Conservation (phyloP, 495 filamentous ascomycete species). For the Penicillium longicatenatum region DNA sequence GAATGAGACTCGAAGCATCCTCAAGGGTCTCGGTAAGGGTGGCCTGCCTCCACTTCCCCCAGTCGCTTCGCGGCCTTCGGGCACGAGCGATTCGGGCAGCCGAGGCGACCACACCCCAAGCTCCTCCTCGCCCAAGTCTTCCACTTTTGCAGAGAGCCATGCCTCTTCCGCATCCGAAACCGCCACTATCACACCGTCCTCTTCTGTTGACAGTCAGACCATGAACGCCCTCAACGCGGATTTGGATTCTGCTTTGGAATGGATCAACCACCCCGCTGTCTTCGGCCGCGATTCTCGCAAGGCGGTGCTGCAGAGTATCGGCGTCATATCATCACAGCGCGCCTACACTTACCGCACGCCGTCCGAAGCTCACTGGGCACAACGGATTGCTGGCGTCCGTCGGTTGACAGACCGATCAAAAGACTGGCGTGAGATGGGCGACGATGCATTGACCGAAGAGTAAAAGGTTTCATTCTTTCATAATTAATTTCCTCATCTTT, state of each 20-base stretch:
- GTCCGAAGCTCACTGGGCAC: slow-evolving; percentile 83
- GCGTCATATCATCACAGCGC: slow-evolving; percentile 91
- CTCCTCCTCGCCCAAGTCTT: slow-evolving; percentile 44
- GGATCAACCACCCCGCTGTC: slow-evolving; percentile 96
- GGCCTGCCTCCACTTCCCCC: slow-evolving; percentile 89
- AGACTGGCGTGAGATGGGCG: slow-evolving; percentile 84
- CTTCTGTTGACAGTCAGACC: slow-evolving; percentile 74
- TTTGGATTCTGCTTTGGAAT: slow-evolving; percentile 91
- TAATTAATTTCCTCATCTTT: slow-evolving; percentile 7
- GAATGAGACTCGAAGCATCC: slow-evolving; percentile 89
- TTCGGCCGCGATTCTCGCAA: slow-evolving; percentile 96
- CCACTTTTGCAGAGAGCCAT: slow-evolving; percentile 47
- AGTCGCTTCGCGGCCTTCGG: slow-evolving; percentile 31
- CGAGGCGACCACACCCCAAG: slow-evolving; percentile 37
- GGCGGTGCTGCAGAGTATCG: slow-evolving; percentile 93
- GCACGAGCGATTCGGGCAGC: slow-evolving; percentile 41
- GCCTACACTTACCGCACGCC: slow-evolving; percentile 92
- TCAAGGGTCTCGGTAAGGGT: slow-evolving; percentile 94
- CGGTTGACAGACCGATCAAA: slow-evolving; percentile 74
- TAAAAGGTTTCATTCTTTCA: slow-evolving; percentile 23
- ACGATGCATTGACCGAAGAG: slow-evolving; percentile 85
- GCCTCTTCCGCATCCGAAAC: slow-evolving; percentile 43
- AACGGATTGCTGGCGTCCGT: slow-evolving; percentile 75
- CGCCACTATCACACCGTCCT: slow-evolving; percentile 62
- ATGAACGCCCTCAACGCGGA: slow-evolving; percentile 89